Evolutionary conservation across 108 stramenopile species (phyloP), one percentile per base, ranked within the genome.

Genomic region (Nannochloropsis gaditana): DNA sequence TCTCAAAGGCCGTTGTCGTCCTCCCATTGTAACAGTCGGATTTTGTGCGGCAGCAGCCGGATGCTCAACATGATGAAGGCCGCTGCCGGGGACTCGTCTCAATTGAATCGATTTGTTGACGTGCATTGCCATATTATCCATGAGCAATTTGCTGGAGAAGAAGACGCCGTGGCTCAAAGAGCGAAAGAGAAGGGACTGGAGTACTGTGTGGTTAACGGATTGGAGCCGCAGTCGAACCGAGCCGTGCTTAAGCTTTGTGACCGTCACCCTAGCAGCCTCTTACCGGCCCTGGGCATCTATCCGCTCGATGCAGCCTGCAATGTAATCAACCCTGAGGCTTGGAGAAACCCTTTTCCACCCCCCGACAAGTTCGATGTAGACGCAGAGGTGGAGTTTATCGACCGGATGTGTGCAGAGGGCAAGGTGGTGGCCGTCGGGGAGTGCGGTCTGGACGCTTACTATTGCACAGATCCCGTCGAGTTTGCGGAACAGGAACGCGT

Each of bases 341-440:
- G 86, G 86, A 44, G 31, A 11, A 41, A 87, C 41, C 42, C 47
- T 9, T 84, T 81, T 83, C 84, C 81, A n/a, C 81, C 80, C n/a
- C 84, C 84, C 19, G 44, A 43, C 31, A 84, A 50, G 50, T 88
- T 88, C 15, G 87, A 88, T 43, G 85, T 85, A n/a, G 83, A 88
- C 15, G 84, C 87, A 9, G 87, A 88, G 43, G 82, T 88, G 17
- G 87, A 84, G 41, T 88, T 79, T 19, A 88, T 88, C 42, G 87
- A 88, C 19, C 44, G 44, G 50, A 43, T 41, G 44, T 21, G 42
- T 9, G 44, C 43, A 11, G 85, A 41, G 50, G 82, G 80, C n/a
- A 44, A 83, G 21, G 44, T 90, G 42, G 83, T 90, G 9, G 89
- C 89, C 10, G 19, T 90, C 11, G 89, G 89, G 9, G 89, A 90